phyloP scores from a whole-genome alignment of 768 basidiomycete species.

The Pulveroboletus sp. region DNA sequence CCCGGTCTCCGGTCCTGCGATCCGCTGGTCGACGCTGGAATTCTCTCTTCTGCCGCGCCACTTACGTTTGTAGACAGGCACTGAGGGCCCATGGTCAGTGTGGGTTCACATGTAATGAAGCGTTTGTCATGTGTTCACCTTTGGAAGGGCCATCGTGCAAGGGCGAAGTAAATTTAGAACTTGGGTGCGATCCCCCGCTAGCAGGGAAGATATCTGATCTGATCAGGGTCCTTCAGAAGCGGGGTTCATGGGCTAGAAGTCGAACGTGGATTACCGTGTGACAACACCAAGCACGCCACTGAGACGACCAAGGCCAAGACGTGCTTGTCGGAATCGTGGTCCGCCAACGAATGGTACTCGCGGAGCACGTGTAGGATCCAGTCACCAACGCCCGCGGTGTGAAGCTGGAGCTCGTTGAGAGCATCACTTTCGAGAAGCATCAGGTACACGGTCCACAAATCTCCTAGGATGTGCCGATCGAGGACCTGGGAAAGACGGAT shows the following conservation, averaged over 20 bases:
- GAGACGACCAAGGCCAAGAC: slow-evolving; percentile 27
- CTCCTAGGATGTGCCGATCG: slow-evolving; percentile 30
- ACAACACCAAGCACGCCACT: slow-evolving; percentile 33
- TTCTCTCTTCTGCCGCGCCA: slow-evolving; percentile 15
- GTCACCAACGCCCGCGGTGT: slow-evolving; percentile 35
- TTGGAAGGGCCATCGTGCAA: slow-evolving; percentile 28
- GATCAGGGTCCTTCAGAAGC: slow-evolving; percentile 25
- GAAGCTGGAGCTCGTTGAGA: slow-evolving; percentile 44
- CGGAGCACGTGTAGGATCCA: slow-evolving; percentile 24
- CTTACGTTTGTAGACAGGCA: slow-evolving; percentile 25
- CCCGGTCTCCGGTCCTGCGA: slow-evolving; percentile 21
- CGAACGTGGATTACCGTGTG: slow-evolving; percentile 32
- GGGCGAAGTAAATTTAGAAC: slow-evolving; percentile 41
- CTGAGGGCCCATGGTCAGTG: slow-evolving; percentile 22
- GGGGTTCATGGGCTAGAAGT: slow-evolving; percentile 19
- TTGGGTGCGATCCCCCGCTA: slow-evolving; percentile 36
- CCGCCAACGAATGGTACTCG: slow-evolving; percentile 9
- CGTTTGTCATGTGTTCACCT: slow-evolving; percentile 24
- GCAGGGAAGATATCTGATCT: slow-evolving; percentile 38
- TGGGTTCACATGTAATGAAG: background rate
- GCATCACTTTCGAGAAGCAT: slow-evolving; percentile 58
- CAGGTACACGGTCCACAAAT: slow-evolving; percentile 54
- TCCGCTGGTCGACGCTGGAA: slow-evolving; percentile 17
- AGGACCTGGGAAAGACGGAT: slow-evolving; percentile 34
- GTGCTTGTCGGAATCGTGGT: slow-evolving; percentile 8